A percentile compares a stretch with the other conserved stretches of the same genome.
Evolutionary conservation across 2,329 filamentous ascomycete species (phyloP).

Genomic region (Beauveria sp.): DNA sequence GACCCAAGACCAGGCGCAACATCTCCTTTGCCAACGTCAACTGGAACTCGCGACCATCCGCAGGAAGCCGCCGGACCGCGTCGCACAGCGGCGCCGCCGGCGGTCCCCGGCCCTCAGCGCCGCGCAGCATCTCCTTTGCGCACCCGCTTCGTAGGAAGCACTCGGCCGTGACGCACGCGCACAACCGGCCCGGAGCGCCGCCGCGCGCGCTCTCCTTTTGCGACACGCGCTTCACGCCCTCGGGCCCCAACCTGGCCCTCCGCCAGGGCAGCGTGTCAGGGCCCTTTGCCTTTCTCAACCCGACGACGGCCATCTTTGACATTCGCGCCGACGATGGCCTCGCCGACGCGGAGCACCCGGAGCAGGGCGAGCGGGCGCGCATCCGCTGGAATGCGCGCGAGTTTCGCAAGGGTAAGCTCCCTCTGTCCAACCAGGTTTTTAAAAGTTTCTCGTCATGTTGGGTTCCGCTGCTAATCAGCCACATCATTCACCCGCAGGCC

Average conservation of each 20-base stretch:
- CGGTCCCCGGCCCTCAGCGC: neutral
- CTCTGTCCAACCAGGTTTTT: neutral
- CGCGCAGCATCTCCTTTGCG: slow-evolving; percentile 10
- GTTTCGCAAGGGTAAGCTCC: slow-evolving; percentile 11
- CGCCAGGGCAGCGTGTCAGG: slow-evolving; percentile 13
- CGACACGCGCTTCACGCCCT: slow-evolving; percentile 11
- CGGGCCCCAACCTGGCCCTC: slow-evolving; percentile 12
- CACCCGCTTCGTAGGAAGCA: neutral
- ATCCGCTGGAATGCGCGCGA: slow-evolving; percentile 15
- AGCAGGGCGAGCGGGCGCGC: slow-evolving; percentile 9
- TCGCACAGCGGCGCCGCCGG: neutral
- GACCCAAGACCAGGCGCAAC: slow-evolving; percentile 8
- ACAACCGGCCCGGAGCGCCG: neutral
- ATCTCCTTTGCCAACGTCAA: slow-evolving; percentile 7
- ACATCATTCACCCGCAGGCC: neutral
- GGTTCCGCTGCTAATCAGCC: too few relatives aligned
- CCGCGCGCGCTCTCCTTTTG: slow-evolving; percentile 11
- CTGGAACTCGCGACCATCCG: neutral
- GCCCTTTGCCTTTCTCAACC: slow-evolving; percentile 14
- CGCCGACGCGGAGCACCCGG: slow-evolving; percentile 1
- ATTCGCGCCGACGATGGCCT: slow-evolving; percentile 8
- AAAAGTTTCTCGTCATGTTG: too few relatives aligned
- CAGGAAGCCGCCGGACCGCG: neutral
- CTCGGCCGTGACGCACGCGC: neutral
- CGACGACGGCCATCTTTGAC: slow-evolving; percentile 14